phyloP scores from a whole-genome alignment of 306 rosid species.

The Hippophae rhamnoides region DNA sequence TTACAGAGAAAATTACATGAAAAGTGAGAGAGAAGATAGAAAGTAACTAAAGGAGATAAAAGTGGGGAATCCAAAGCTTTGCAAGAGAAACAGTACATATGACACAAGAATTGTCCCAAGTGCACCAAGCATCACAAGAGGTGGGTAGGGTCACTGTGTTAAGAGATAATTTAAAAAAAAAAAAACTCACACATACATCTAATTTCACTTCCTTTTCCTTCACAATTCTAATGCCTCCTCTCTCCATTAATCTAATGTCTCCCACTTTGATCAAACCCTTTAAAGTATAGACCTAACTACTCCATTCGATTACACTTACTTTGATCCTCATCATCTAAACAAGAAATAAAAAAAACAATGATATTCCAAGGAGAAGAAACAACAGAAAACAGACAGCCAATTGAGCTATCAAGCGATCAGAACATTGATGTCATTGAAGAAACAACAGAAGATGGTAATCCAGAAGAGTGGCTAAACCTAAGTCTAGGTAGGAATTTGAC shows the following conservation, averaged over 20 bases:
- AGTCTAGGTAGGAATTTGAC: slow-evolving; percentile 48
- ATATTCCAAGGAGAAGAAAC: slow-evolving; percentile 27
- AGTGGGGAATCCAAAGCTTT: slow-evolving; percentile 88
- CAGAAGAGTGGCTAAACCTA: slow-evolving; percentile 71
- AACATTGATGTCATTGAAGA: slow-evolving; percentile 22
- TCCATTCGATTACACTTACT: slow-evolving; percentile 14
- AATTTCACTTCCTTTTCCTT: slow-evolving; percentile 31
- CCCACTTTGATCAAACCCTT: slow-evolving; percentile 25
- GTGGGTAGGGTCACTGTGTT: slow-evolving; percentile 43
- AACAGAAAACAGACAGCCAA: slow-evolving; percentile 23
- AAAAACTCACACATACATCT: neutral
- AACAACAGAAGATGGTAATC: slow-evolving; percentile 24
- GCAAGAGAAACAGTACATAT: slow-evolving; percentile 43
- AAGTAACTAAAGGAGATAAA: slow-evolving; percentile 21
- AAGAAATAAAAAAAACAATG: slow-evolving; percentile 11
- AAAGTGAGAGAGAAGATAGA: neutral
- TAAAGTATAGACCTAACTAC: slow-evolving; percentile 17
- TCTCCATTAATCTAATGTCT: slow-evolving; percentile 14
- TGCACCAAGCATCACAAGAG: slow-evolving; percentile 47
- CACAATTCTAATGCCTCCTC: slow-evolving; percentile 18
- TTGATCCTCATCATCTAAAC: slow-evolving; percentile 15
- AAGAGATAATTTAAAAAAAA: slow-evolving; percentile 21
- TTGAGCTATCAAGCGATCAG: slow-evolving; percentile 9
- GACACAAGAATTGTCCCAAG: slow-evolving; percentile 59
- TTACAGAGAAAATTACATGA: slow-evolving; percentile 26